Conservation (phyloP, 345 rosid species). For the Reutealis trisperma region DNA sequence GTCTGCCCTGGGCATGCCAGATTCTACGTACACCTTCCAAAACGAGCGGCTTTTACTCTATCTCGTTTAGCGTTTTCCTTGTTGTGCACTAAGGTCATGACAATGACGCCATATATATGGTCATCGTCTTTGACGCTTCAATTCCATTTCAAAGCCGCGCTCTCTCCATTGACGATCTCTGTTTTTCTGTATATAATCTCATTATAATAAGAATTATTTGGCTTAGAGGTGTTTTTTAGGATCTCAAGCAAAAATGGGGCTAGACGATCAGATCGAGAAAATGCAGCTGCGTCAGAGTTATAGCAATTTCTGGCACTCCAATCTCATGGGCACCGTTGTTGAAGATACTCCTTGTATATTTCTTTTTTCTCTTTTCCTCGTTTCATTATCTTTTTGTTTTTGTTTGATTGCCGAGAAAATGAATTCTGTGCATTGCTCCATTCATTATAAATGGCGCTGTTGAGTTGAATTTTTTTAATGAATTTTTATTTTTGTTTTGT, state of each 20-base stretch:
- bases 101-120: background rate
- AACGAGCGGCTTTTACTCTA: background rate
- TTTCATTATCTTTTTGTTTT: background rate
- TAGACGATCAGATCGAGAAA: constrained; percentile 17
- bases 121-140: background rate
- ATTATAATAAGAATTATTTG: too few relatives aligned
- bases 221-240: background rate
- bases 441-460: background rate
- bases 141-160: background rate
- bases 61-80: background rate
- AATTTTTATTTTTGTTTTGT: background rate
- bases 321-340: constrained; percentile 30
- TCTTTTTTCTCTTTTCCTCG: background rate
- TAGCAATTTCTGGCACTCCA: constrained; percentile 49
- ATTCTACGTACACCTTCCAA: constrained; percentile 3
- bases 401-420: background rate
- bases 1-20: background rate
- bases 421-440: background rate
- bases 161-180: background rate
- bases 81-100: background rate
- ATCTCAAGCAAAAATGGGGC: constrained; percentile 10
- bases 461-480: background rate
- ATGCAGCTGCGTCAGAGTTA: constrained; percentile 46
- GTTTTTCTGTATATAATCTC: background rate
- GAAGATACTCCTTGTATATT: constrained; percentile 43